phyloP scores from a whole-genome alignment of 75 land plant genomes.

The Cryptomeria japonica region DNA sequence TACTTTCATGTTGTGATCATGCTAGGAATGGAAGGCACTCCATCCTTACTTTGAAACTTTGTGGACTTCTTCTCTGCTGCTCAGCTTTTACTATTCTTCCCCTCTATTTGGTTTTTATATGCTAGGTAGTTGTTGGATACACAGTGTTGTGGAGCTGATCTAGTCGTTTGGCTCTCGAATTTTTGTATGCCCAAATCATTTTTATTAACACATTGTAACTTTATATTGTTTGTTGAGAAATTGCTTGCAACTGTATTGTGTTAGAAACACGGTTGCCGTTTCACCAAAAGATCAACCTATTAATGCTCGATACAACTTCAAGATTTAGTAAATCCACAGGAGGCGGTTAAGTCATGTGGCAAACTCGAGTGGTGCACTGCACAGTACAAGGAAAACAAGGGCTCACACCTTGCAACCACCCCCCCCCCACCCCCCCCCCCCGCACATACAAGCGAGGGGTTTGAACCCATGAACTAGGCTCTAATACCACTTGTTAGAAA shows the following conservation, averaged over 20 bases:
- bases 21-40: not conserved
- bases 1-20: not conserved
- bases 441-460: no score
- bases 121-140: not conserved
- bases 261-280: no score
- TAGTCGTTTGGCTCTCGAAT: not conserved
- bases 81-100: not conserved
- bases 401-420: no score
- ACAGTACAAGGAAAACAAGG: no score
- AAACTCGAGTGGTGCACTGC: no score
- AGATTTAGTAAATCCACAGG: no score
- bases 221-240: not conserved
- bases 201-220: not conserved
- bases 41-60: not conserved
- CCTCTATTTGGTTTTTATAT: not conserved
- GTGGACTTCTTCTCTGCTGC: not conserved
- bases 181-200: not conserved
- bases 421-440: no score
- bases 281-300: no score
- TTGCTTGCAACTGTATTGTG: not conserved
- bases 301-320: no score
- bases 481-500: no score
- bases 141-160: not conserved
- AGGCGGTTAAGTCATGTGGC: no score
- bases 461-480: no score